phyloP scores from a whole-genome alignment of 495 filamentous ascomycete species.

The Aspergillus avenaceus region DNA sequence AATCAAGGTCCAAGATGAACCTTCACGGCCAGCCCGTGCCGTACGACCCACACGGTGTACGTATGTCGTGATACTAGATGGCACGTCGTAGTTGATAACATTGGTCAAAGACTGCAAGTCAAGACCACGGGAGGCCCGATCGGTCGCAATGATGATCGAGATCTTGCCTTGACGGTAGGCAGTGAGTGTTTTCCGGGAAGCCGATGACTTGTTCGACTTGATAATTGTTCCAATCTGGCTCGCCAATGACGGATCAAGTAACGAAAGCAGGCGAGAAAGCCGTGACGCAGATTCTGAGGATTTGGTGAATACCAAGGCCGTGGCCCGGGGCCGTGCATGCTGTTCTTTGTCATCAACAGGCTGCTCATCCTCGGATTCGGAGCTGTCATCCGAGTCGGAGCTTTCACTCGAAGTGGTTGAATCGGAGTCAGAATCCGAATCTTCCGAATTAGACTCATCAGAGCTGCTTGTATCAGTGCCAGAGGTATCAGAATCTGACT shows the following conservation, averaged over 20 bases:
- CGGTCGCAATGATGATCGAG: slow-evolving; percentile 79
- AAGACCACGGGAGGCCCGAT: slow-evolving; percentile 89
- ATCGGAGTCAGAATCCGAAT: slow-evolving; percentile 15
- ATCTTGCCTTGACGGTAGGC: slow-evolving; percentile 61
- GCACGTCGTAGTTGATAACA: slow-evolving; percentile 94
- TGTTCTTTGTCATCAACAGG: background rate
- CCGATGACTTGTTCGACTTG: slow-evolving; percentile 63
- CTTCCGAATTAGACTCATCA: slow-evolving; percentile 12
- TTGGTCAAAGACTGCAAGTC: slow-evolving; percentile 75
- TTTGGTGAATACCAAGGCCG: slow-evolving; percentile 79
- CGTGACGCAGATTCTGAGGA: slow-evolving; percentile 80
- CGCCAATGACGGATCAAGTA: slow-evolving; percentile 58
- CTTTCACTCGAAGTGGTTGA: slow-evolving; percentile 18
- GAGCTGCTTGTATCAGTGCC: slow-evolving; percentile 28
- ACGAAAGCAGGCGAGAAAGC: slow-evolving; percentile 68
- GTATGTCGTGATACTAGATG: slow-evolving; percentile 72
- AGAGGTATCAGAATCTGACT: slow-evolving; percentile 26
- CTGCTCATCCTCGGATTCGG: slow-evolving; percentile 15
- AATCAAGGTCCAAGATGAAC: slow-evolving; percentile 79
- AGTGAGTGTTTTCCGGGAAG: slow-evolving; percentile 57
- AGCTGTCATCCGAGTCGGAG: slow-evolving; percentile 13
- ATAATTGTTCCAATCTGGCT: slow-evolving; percentile 65
- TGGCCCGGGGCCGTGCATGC: slow-evolving; percentile 9
- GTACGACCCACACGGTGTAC: slow-evolving; percentile 93
- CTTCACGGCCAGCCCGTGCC: slow-evolving; percentile 72